Evolutionary conservation across 2,329 filamentous ascomycete species (phyloP).

Genomic region (Pezicula radicicola): DNA sequence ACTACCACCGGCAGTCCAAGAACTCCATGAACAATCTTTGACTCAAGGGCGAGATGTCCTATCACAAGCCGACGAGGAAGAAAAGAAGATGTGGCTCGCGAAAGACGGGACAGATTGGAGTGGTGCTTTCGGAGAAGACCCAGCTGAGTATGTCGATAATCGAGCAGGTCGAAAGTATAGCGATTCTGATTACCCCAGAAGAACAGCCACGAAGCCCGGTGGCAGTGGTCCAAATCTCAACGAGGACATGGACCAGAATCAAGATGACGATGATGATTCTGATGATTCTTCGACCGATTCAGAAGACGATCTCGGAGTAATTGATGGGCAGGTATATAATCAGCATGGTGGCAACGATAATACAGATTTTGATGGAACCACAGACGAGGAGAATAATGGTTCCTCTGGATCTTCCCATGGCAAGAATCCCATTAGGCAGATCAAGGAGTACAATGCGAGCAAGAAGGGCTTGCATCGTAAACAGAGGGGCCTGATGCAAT

Average conservation of each 20-base stretch:
- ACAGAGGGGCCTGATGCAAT: conserved; percentile 91
- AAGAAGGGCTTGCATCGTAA: conserved; percentile 78
- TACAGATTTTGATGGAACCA: neutral
- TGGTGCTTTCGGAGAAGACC: conserved; percentile 79
- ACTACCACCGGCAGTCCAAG: conserved; percentile 67
- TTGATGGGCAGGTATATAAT: neutral
- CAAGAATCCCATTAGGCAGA: conserved; percentile 53
- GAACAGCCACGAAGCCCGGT: conserved; percentile 8
- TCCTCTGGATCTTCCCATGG: conserved; percentile 11
- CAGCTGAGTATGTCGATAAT: conserved; percentile 35
- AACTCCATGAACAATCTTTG: conserved; percentile 78
- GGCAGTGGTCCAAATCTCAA: conserved; percentile 24
- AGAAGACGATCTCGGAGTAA: conserved; percentile 20
- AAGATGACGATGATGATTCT: conserved; percentile 17
- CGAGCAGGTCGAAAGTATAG: conserved; percentile 2
- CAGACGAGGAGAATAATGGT: neutral
- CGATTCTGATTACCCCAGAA: conserved; percentile 11
- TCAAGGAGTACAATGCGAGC: conserved; percentile 62
- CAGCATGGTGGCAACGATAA: neutral
- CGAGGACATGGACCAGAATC: conserved; percentile 18
- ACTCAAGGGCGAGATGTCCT: conserved; percentile 79
- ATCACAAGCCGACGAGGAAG: conserved; percentile 66
- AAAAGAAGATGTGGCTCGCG: conserved; percentile 74
- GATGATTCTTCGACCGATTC: conserved; percentile 15
- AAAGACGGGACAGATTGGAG: conserved; percentile 84